A percentile compares a stretch with the other conserved stretches of the same genome.
These are phyloP conservation scores for Lasiosphaeria ovina DNA, from an alignment of 495 filamentous ascomycete genomes.

Conservation along the genomic window DNA sequence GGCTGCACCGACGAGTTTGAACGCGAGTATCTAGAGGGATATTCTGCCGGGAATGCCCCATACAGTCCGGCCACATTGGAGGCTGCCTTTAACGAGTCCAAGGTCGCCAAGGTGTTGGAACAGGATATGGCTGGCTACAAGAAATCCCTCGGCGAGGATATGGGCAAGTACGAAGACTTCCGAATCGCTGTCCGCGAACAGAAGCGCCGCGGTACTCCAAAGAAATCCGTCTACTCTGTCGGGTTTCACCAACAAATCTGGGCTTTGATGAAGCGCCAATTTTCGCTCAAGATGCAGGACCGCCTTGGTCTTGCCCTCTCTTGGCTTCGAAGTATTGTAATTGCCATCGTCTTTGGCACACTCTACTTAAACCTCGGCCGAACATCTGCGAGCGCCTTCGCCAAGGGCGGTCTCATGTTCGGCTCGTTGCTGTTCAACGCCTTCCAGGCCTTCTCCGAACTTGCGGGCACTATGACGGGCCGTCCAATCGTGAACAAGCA, in stretches of 20 bases:
- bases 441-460: constrained; percentile 74
- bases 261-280: constrained; percentile 80
- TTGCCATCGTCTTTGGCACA: constrained; percentile 76
- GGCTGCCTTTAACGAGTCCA: constrained; percentile 66
- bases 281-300: constrained; percentile 81
- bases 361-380: constrained; percentile 68
- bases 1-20: constrained; percentile 82
- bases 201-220: constrained; percentile 65
- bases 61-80: constrained; percentile 61
- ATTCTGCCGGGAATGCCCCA: constrained; percentile 61
- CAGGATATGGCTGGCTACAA: constrained; percentile 69
- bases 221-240: constrained; percentile 75
- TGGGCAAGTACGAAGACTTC: constrained; percentile 71
- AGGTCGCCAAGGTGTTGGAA: constrained; percentile 52
- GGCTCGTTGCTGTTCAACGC: constrained; percentile 75
- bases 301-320: constrained; percentile 70
- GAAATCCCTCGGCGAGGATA: constrained; percentile 55
- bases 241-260: constrained; percentile 77
- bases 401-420: constrained; percentile 74
- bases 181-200: constrained; percentile 70
- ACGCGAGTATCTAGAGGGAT: constrained; percentile 68
- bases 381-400: constrained; percentile 70
- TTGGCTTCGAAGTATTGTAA: constrained; percentile 71
- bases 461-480: constrained; percentile 69
- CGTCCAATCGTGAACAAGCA: constrained; percentile 76